A percentile compares a stretch with the other conserved stretches of the same genome.
Conservation (phyloP, 2,329 filamentous ascomycete species). For the Stachybotrys chlorohalonatus region DNA sequence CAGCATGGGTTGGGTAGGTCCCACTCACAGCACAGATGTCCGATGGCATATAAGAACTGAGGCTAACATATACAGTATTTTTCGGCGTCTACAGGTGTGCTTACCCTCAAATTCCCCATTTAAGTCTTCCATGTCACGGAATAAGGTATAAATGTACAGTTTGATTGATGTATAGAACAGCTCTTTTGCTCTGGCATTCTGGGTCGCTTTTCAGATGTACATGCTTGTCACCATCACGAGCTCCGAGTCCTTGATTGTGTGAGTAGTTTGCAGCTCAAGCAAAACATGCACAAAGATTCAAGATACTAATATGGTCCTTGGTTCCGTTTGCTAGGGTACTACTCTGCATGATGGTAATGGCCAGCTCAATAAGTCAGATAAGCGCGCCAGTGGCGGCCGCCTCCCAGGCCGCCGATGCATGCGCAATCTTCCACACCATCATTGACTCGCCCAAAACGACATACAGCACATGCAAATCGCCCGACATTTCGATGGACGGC, state of each 20-base stretch:
- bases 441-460: not conserved
- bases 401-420: not conserved
- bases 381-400: not conserved
- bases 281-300: too few species aligned
- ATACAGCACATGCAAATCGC: not conserved
- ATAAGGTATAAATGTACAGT: not conserved
- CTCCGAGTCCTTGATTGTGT: not conserved
- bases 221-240: not conserved
- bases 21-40: not conserved
- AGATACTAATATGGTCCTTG: not conserved
- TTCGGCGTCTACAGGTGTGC: slow-evolving; percentile 2
- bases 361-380: not conserved
- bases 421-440: not conserved
- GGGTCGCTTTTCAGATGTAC: not conserved
- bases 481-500: not conserved
- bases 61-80: slow-evolving; percentile 2
- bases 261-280: not conserved
- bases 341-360: not conserved
- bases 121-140: too few species aligned
- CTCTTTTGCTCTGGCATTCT: slow-evolving; percentile 5
- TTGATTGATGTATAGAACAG: not conserved
- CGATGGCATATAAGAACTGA: not conserved
- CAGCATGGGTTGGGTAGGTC: slow-evolving; percentile 16
- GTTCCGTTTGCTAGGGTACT: not conserved
- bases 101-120: too few species aligned